These are phyloP conservation scores for Flaveria trinervia DNA, from an alignment of 129 eudicot genomes.

Conservation along the genomic window DNA sequence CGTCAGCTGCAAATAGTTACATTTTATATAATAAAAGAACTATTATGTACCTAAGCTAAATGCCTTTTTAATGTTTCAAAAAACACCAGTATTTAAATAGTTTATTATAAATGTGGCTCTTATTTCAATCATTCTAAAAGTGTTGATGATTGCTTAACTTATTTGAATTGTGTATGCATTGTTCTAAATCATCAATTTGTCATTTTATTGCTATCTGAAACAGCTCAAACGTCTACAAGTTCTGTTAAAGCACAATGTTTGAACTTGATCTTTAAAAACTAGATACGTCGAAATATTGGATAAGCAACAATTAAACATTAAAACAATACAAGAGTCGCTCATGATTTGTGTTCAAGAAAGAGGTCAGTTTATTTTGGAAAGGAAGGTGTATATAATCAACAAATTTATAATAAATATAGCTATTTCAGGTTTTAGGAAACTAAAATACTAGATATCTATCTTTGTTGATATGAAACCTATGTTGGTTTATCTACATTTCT, in stretches of 20 bases:
- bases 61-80: neutral
- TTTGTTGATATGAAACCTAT: conserved; percentile 6
- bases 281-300: conserved; percentile 12
- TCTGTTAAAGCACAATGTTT: neutral
- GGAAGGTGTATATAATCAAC: conserved; percentile 19
- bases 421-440: neutral
- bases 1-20: conserved; percentile 8
- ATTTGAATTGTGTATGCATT: neutral
- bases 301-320: neutral
- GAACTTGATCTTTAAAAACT: neutral
- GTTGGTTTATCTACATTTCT: conserved; percentile 21
- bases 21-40: conserved; percentile 2
- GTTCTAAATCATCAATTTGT: neutral
- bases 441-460: conserved; percentile 1
- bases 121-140: neutral
- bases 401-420: conserved; percentile 1
- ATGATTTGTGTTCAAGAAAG: neutral
- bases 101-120: neutral
- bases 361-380: conserved; percentile 7
- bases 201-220: neutral
- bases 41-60: conserved; percentile 2
- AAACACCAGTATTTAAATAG: neutral
- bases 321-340: conserved; percentile 17
- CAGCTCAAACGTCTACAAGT: conserved; percentile 8
- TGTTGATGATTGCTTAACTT: conserved; percentile 4